Conservation (phyloP, 2,329 filamentous ascomycete species). For the Colletotrichum scovillei region DNA sequence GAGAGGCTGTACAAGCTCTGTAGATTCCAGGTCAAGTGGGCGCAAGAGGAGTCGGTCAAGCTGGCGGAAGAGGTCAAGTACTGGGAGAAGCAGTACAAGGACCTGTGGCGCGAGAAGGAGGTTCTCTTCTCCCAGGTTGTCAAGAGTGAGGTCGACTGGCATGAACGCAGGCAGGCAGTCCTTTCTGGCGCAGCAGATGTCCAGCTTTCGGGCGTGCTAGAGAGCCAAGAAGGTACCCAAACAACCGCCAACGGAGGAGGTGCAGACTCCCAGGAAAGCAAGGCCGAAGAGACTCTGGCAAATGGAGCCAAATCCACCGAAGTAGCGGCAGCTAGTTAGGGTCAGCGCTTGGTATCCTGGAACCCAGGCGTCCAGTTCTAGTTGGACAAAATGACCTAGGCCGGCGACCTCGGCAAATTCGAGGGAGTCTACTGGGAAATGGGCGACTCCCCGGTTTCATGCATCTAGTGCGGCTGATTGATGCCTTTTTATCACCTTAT, state of each 20-base stretch:
- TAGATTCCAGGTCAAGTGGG: constrained; percentile 78
- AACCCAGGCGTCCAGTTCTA: not conserved
- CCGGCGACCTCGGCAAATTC: not conserved
- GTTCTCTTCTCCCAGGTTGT: constrained; percentile 80
- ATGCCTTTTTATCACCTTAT: not conserved
- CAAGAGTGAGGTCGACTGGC: constrained; percentile 73
- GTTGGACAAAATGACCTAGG: not conserved
- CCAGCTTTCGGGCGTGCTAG: constrained; percentile 49
- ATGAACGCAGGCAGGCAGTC: constrained; percentile 67
- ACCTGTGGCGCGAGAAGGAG: constrained; percentile 85
- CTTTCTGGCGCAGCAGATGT: constrained; percentile 60
- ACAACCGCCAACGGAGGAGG: constrained; percentile 35
- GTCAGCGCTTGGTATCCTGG: not conserved
- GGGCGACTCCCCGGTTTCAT: not conserved
- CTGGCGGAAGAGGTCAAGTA: constrained; percentile 73
- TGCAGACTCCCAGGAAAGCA: constrained; percentile 39
- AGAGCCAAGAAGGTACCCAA: constrained; percentile 35
- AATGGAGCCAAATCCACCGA: constrained; percentile 22
- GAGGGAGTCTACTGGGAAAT: not conserved
- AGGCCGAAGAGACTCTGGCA: not conserved
- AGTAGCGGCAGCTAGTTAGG: constrained; percentile 17
- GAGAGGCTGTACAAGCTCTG: constrained; percentile 75
- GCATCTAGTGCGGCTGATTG: not conserved
- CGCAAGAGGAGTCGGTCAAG: constrained; percentile 72
- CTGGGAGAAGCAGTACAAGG: constrained; percentile 74